Base-by-base conservation (phyloP, 2,329 filamentous ascomycete genomes). In the Botryotinia convoluta region DNA sequence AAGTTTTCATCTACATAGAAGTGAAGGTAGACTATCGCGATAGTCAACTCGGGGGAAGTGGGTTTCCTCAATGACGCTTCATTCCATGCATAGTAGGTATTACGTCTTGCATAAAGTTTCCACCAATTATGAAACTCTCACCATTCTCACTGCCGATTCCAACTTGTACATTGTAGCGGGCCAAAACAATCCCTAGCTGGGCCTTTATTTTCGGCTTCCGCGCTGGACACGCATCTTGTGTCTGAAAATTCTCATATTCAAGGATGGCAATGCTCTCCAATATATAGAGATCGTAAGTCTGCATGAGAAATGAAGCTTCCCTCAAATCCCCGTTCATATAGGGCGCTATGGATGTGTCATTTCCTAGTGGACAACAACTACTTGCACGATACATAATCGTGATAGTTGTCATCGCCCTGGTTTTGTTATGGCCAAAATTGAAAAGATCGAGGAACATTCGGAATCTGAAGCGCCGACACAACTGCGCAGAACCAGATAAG, bases 381-480 rank as follows among this genome's bases (percentile, higher is more conserved):
- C 22, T 62, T n/a, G 12, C 22, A 62, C 35, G 35, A 42, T 62
- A 39, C 6, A 39, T 62, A 14, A 62, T 62, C 26, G 60, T 62
- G 35, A n/a, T 57, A 14, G 14, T 62, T 26, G 69, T 32, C 29
- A 44, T 48, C 61, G 22, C 39, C 60, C 29, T 71, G 12, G 18
- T 26, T 29, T 8, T 62, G 8, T 22, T 67, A 35, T 65, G 32
- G 64, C 32, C 54, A 37, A 74, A 67, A 39, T 63, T 29, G 69
- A 54, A 44, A 68, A 67, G 61, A 48, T 42, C 64, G 32, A 51
- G 44, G 45, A 14, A 60, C n/a, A 72, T 35, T 44, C 51, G 16
- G 9, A 22, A 37, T 48, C 37, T 68, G 29, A 71, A 71, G 69
- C 35, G 39, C 18, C 57, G 10, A 63, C 32, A 71, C 35, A 60